Percentiles rank a stretch among this genome's conserved stretches.
These are phyloP conservation scores for Corynascus novoguineensis DNA, from an alignment of 495 filamentous ascomycete species.

Conservation along the genomic window DNA sequence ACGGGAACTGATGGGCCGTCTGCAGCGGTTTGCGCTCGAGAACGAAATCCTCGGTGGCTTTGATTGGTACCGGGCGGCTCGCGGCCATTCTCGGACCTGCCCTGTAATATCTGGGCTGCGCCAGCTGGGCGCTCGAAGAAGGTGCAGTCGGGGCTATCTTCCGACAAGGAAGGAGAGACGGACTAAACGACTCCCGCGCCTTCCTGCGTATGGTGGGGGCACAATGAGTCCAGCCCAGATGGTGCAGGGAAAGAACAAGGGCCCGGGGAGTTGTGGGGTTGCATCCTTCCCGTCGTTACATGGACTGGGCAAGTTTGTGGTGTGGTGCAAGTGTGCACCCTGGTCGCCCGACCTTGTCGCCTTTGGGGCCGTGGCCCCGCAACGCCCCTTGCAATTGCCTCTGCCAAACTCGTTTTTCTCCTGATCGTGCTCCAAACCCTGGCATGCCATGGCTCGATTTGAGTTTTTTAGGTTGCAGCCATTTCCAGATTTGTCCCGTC, in stretches of 20 bases:
- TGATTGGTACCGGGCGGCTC: constrained; percentile 1
- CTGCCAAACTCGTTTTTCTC: not conserved
- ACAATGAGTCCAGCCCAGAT: not conserved
- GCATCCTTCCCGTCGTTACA: no score
- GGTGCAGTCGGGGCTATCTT: constrained; percentile 3
- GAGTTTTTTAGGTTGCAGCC: constrained; percentile 6
- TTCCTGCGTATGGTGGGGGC: not conserved
- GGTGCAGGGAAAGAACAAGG: not conserved
- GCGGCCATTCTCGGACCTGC: not conserved
- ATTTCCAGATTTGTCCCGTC: constrained; percentile 2
- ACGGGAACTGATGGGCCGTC: not conserved
- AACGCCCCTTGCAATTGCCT: not conserved
- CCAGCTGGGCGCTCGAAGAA: constrained; percentile 6
- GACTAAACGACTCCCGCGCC: not conserved
- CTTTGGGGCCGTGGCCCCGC: no score
- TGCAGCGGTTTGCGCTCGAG: not conserved
- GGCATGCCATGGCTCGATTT: not conserved
- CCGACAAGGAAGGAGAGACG: not conserved
- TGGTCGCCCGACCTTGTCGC: not conserved
- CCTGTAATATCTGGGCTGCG: not conserved
- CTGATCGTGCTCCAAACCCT: not conserved
- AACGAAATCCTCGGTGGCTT: not conserved
- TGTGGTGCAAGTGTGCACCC: not conserved
- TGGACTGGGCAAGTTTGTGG: no score
- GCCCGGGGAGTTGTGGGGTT: no score